Conservation (phyloP, 345 rosid species). For the Gossypium herbaceum region DNA sequence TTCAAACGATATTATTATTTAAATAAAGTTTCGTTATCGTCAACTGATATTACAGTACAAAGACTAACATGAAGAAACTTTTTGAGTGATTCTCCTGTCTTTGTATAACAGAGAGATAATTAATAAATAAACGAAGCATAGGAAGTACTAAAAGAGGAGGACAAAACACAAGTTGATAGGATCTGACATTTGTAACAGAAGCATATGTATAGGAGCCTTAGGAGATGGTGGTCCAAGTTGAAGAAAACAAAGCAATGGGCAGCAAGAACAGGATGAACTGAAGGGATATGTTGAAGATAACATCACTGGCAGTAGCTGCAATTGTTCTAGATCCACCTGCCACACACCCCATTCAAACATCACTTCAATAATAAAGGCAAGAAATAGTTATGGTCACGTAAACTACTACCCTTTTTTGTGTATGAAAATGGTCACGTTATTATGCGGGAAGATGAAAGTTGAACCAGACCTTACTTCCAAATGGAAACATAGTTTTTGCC, state of each 20-base stretch:
- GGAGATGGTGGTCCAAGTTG: constrained; percentile 17
- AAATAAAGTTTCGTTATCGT: too few species aligned
- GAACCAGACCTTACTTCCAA: neutral
- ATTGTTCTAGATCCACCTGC: constrained; percentile 13
- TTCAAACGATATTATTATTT: too few species aligned
- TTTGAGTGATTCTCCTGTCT: too few species aligned
- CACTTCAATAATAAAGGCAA: neutral
- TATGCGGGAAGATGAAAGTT: neutral
- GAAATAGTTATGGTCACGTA: too few species aligned
- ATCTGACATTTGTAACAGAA: neutral
- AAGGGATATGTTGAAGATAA: neutral
- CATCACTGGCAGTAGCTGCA: constrained; percentile 7
- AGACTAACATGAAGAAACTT: too few species aligned
- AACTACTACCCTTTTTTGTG: neutral
- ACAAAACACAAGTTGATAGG: neutral
- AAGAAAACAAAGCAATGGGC: constrained; percentile 22
- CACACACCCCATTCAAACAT: neutral
- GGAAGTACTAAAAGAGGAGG: too few species aligned
- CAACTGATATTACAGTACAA: too few species aligned
- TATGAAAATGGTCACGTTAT: neutral
- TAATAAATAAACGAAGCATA: neutral
- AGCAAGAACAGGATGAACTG: constrained; percentile 23
- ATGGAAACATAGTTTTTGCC: neutral
- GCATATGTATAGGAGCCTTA: constrained; percentile 4
- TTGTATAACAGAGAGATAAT: too few species aligned